Evolutionary conservation across 441 rosid genomes (phyloP), one percentile per base, ranked within the genome.

Genomic region (Arabidopsis hybrid): DNA sequence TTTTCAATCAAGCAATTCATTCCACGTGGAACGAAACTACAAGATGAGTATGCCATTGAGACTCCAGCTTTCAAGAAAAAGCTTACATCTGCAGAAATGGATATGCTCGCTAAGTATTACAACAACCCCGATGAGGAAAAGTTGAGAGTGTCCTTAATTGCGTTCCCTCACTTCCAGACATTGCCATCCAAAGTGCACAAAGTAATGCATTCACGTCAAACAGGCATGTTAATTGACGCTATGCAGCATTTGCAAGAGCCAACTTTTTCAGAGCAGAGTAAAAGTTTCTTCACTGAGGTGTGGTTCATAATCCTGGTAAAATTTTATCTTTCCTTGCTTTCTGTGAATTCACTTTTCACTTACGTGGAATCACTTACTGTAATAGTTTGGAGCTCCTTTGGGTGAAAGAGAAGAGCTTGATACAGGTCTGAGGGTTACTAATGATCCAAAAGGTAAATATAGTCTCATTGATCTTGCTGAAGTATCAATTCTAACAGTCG

Each of bases 101-200:
- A 84, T 73, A 65, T 89, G 73, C 69, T 95, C 71, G 82, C 90
- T 79, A 91, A 89, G 83, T 93, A 93, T 83, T 90, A 89, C 86
- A 66, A 66, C 59, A 69, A 26, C 29, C 29, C 73, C 55, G 12
- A 82, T 47, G 89, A 80, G 67, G 86, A 77, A 60, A 67, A 71
- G 70, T 82, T 85, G 92, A 82, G 81, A 82, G 88, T 92, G 50
- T 95, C 99, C 67, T 91, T 95, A 51, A 91, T 95, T 85, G 95
- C 96, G 47, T 95, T 92, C 75, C 99, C 99, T 74, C 86, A 79
- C 81, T 86, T 82, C 83, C 98, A 95, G 81, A 82, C 93, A 68
- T 81, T 84, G 76, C 98, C 99, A 62, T 89, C 93, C 26, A 81
- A 92, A 75, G 93, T 89, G 79, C 89, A 85, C 79, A 79, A 81